Base-by-base conservation (phyloP, 306 rosid genomes). In the Comarum palustre region DNA sequence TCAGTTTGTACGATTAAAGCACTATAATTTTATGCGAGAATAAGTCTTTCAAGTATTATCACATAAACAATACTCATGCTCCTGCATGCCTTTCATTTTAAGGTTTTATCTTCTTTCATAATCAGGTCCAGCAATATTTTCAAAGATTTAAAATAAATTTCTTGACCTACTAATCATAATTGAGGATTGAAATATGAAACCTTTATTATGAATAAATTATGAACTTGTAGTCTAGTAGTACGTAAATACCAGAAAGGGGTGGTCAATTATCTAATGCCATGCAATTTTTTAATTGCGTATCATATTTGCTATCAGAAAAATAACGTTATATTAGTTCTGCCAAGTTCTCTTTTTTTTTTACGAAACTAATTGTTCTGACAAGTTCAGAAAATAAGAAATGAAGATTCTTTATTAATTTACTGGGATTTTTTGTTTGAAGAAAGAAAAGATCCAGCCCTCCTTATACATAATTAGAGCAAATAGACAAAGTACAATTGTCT, bases 401-500 rank as follows among this genome's bases (percentile, higher is more conserved):
- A 77, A 73, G 75, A 77, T 75, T 66, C 27, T 34, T 64, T 16
- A 17, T n/a, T 31, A 14, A 43, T 31, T 74, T 41, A 17, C 12
- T 61, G 38, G 38, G n/a, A 66, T 12, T 34, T 34, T 22, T 12
- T 69, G 27, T 62, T 52, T 11, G 25, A 11, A 27, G 51, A 64
- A 71, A 48, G 71, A 64, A 68, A 45, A 16, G 63, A 71, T 57
- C 50, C 77, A 31, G 0, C 27, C 48, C 43, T 4, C 48, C 1
- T 39, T 1, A 6, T 39, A 15, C 8, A 45, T 62, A 48, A 71
- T 43, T 43, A 57, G 46, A 42, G 77, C 68, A 66, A 57, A 9
- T 54, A 41, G 41, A 66, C 69, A 59, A 57, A 51, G 52, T 39
- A 29, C 68, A 41, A 75, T 66, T 62, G 58, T 79, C 70, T 47